Evolutionary conservation across 345 rosid species (phyloP).

Genomic region (Euphorbia lathyris): DNA sequence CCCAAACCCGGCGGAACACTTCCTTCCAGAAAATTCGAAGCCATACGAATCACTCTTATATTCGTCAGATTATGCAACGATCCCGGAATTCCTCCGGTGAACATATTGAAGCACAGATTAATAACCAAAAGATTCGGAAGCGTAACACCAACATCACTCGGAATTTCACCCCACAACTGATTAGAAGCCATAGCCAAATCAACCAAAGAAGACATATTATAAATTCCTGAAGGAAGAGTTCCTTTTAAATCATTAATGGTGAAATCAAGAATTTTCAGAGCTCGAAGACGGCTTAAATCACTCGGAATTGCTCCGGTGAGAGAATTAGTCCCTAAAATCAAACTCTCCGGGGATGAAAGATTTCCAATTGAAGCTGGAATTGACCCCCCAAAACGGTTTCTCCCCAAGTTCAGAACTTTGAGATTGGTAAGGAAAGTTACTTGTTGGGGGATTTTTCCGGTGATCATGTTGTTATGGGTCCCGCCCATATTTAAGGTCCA

Average conservation of each 20-base stretch:
- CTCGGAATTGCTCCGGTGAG: constrained; percentile 38
- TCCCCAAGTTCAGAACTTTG: constrained; percentile 39
- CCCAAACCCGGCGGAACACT: constrained; percentile 36
- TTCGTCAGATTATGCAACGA: constrained; percentile 46
- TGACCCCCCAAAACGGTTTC: constrained; percentile 35
- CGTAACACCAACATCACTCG: constrained; percentile 16
- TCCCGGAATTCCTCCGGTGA: constrained; percentile 40
- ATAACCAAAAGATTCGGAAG: constrained; percentile 42
- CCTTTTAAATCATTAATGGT: constrained; percentile 39
- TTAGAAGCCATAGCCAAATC: constrained; percentile 42
- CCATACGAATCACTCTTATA: constrained; percentile 31
- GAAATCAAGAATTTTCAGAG: constrained; percentile 36
- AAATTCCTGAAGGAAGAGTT: constrained; percentile 34
- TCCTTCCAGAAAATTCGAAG: constrained; percentile 36
- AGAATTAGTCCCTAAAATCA: constrained; percentile 43
- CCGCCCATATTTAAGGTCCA: no score
- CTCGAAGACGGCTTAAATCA: constrained; percentile 33
- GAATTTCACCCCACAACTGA: constrained; percentile 32
- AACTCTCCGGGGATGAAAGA: constrained; percentile 33
- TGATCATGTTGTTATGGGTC: constrained; percentile 8
- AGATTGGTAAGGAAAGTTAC: constrained; percentile 30
- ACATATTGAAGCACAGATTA: constrained; percentile 41
- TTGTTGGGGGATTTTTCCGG: constrained; percentile 19
- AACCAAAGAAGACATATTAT: constrained; percentile 44
- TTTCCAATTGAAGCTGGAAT: constrained; percentile 44